A percentile compares a stretch with the other conserved stretches of the same genome.
Evolutionary conservation across 352 stramenopile species (phyloP).

Genomic region (Blastocystis sp.): DNA sequence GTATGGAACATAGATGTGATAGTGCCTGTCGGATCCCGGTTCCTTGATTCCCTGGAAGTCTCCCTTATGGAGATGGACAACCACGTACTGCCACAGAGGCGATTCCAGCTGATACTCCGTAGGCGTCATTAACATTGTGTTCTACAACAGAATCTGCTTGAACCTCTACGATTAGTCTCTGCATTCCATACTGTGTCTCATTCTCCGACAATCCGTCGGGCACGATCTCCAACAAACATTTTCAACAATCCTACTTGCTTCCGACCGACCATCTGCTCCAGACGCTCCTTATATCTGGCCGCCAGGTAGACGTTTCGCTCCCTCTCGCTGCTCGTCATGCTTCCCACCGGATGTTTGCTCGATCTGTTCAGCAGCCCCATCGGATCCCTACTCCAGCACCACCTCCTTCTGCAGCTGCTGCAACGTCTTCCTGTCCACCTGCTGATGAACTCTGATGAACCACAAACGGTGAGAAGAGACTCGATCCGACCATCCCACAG

Average conservation of each 20-base stretch:
- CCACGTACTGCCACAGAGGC: slow-evolving; percentile 26
- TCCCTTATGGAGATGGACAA: slow-evolving; percentile 29
- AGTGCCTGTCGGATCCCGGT: neutral
- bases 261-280: neutral
- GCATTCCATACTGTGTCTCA: slow-evolving; percentile 13
- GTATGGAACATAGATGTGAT: slow-evolving; percentile 48
- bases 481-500: slow-evolving; percentile 51
- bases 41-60: neutral
- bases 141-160: neutral
- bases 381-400: neutral
- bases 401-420: slow-evolving; percentile 13
- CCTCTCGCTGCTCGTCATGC: slow-evolving; percentile 33
- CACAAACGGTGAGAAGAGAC: slow-evolving; percentile 18
- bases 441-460: neutral
- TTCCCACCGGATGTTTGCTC: neutral
- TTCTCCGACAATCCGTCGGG: slow-evolving; percentile 4
- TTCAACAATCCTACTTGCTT: neutral
- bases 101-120: slow-evolving; percentile 49
- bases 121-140: neutral
- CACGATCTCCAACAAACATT: neutral
- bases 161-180: neutral
- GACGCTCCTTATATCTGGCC: slow-evolving; percentile 13
- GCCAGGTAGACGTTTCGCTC: slow-evolving; percentile 28
- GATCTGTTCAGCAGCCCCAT: neutral
- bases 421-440: neutral